Evolutionary conservation across 441 rosid species (phyloP), one percentile per base, ranked within the genome.

Genomic region (Corymbia citriodora): DNA sequence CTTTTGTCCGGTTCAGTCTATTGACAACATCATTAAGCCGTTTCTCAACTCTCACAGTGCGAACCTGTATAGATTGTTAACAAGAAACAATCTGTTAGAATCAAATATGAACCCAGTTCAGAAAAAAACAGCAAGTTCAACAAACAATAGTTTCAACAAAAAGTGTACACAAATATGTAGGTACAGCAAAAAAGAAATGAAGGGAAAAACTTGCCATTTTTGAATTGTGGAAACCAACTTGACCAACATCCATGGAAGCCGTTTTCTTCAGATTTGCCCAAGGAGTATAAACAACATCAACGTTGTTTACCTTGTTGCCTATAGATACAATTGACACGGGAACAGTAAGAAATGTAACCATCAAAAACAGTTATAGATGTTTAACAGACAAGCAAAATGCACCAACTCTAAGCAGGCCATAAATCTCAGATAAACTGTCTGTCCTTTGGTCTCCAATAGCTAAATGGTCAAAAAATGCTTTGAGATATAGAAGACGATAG

Each of bases 191-290:
- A 90, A 15, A 49, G 50, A 57, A 85, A 72, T 87, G 14, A 18
- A 13, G 19, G 29, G n/a, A 55, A 25, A 87, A 36, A 15, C 92
- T 94, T 92, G 96, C 99, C 98, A 94, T 96, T 95, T 96, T 98
- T 3, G 99, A 63, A 92, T 95, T 96, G 94, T 97, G 94, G 94
- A 98, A 98, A 91, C 99, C 99, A 90, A 98, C 99, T 97, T 98
- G 99, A 55, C 99, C 99, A 89, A 98, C 99, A 93, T 98, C 99
- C 99, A 97, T 98, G 63, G 99, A 96, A 82, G 99, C 95, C 87
- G 98, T 96, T 93, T 97, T 98, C 97, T 96, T 98, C 93, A 98
- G 95, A 93, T 98, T 97, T 70, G 96, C 91, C 99, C 99, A 98
- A 1, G 98, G 98, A 81, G 99, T 97, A 93, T 98, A 98, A 90